These are phyloP conservation scores for Excoecaria cochinchinensis DNA, from an alignment of 345 rosid species.

Conservation along the genomic window DNA sequence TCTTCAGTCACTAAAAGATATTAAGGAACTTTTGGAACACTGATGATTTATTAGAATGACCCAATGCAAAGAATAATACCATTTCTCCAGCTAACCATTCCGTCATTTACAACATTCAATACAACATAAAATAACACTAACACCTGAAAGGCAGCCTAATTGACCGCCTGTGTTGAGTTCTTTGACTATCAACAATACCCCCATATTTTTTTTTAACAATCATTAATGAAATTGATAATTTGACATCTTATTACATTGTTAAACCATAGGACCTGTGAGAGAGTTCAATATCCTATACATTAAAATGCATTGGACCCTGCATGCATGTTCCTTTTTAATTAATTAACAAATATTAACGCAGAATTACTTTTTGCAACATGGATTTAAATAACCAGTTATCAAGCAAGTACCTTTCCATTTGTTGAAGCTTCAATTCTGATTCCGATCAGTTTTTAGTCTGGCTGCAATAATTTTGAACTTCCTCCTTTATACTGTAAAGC, in stretches of 20 bases:
- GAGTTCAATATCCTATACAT: neutral
- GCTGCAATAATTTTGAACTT: neutral
- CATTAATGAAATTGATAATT: neutral
- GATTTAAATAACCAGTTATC: neutral
- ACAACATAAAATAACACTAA: neutral
- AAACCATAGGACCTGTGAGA: too few relatives aligned
- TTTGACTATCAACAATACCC: neutral
- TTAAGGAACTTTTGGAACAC: neutral
- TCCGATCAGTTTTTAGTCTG: conserved; percentile 7
- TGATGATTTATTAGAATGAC: neutral
- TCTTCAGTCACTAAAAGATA: neutral
- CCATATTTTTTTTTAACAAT: neutral
- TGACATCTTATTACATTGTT: neutral
- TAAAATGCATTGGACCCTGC: neutral
- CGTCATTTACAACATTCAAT: neutral
- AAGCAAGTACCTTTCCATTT: conserved; percentile 10
- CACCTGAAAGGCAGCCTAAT: neutral
- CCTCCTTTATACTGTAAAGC: neutral
- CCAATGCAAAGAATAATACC: neutral
- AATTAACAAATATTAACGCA: neutral
- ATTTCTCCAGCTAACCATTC: neutral
- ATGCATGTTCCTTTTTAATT: neutral
- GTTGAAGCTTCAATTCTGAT: neutral
- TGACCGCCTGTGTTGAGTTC: neutral
- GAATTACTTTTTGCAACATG: neutral